A percentile compares a stretch with the other conserved stretches of the same genome.
Conservation (phyloP, 306 rosid species). For the Gynostemma pentaphyllum region DNA sequence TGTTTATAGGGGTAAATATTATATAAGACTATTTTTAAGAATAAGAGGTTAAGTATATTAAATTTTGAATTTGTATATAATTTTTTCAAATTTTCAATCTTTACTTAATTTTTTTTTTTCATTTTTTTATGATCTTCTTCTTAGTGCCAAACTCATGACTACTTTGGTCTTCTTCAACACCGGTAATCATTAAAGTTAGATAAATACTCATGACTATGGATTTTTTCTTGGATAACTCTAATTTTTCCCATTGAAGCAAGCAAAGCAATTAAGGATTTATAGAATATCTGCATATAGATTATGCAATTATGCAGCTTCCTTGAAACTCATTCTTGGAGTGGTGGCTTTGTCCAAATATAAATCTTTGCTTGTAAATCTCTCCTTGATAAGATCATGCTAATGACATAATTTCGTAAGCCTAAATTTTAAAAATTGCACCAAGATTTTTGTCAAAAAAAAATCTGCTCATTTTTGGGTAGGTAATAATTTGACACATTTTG, state of each 20-base stretch:
- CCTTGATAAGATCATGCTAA: constrained; percentile 10
- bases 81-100: too few species aligned
- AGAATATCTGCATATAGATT: background rate
- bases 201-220: background rate
- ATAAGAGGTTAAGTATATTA: too few species aligned
- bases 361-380: too few species aligned
- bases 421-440: constrained; percentile 1
- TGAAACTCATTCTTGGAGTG: background rate
- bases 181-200: background rate
- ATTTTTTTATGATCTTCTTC: too few species aligned
- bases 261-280: background rate
- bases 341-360: too few species aligned
- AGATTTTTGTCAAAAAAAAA: background rate
- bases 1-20: too few species aligned
- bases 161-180: background rate
- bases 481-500: background rate
- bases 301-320: too few species aligned
- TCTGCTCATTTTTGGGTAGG: background rate
- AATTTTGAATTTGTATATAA: too few species aligned
- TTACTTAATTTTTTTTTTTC: too few species aligned
- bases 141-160: too few species aligned
- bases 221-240: background rate
- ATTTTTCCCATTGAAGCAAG: background rate
- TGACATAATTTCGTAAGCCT: background rate
- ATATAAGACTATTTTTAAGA: too few species aligned